phyloP scores from a whole-genome alignment of 345 rosid genomes.

The Citrus sp. region DNA sequence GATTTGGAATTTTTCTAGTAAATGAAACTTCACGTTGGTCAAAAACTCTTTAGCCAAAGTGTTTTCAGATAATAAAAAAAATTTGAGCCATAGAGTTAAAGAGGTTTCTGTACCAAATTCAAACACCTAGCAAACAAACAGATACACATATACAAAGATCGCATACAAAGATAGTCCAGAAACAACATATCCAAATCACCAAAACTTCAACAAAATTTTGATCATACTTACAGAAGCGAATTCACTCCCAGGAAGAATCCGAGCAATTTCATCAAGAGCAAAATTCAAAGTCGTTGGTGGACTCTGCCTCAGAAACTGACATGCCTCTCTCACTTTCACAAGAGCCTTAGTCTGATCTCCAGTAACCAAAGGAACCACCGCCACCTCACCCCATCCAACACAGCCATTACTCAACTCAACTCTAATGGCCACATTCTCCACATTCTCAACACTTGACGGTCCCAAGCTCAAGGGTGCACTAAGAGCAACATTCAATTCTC shows the following conservation, averaged over 20 bases:
- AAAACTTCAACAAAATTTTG: neutral
- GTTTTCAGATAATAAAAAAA: too few species aligned
- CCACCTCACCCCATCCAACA: constrained; percentile 85
- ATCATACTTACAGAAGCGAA: constrained; percentile 71
- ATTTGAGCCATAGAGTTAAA: neutral
- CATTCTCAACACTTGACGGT: constrained; percentile 55
- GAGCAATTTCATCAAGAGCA: constrained; percentile 40
- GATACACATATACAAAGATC: neutral
- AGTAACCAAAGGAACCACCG: constrained; percentile 72
- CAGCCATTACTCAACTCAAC: constrained; percentile 68
- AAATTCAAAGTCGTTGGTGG: constrained; percentile 42
- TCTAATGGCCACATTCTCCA: constrained; percentile 64
- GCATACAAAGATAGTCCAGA: neutral
- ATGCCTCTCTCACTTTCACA: constrained; percentile 57
- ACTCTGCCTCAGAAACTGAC: constrained; percentile 42
- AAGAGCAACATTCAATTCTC: constrained; percentile 64
- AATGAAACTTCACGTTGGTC: neutral
- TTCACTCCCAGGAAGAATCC: constrained; percentile 53
- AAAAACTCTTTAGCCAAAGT: neutral
- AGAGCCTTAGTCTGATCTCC: constrained; percentile 68
- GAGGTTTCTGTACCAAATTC: neutral
- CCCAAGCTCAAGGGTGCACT: constrained; percentile 65
- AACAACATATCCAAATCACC: neutral
- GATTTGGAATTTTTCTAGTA: neutral
- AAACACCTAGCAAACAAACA: neutral